Base-by-base conservation (phyloP, 805 yeast genomes). In the Candida ovalis region DNA sequence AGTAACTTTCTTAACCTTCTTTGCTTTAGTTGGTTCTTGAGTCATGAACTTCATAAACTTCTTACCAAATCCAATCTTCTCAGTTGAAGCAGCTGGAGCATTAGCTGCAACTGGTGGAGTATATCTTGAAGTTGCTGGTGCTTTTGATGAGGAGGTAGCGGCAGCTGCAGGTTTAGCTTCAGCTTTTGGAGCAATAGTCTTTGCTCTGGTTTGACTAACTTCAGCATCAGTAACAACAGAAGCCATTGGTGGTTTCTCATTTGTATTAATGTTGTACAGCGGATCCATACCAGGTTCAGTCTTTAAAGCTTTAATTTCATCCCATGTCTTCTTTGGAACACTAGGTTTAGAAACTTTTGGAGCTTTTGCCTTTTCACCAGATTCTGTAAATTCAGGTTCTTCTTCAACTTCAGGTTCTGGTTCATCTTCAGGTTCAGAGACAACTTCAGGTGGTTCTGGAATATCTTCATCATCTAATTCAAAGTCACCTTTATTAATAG, bases 241-340 rank as follows among this genome's bases (percentile, higher is more conserved):
- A 24, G 56, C 53, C 62, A 61, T 61, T 25, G 73, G 67, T 46
- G 74, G 73, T 50, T 69, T 65, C 56, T 73, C 76, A 12, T 55
- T 57, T n/a, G 67, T 60, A 15, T 76, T 67, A 44, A 72, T 64
- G 38, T 66, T 57, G 52, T 64, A 66, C 43, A 60, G 37, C n/a
- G 64, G 64, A 40, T 61, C 63, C 23, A 37, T 38, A 38, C 73
- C 75, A 37, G 68, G 67, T 10, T 67, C 67, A 24, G 64, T 56
- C 22, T 56, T 57, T 53, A 62, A 56, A 9, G 52, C 50, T 42
- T 54, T 56, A 24, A 59, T 48, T 47, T 60, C 63, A 3, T 57
- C 61, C 63, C 63, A 60, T 1, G 61, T 55, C 46, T 60, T 61
- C 50, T 62, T 62, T 10, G 59, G 57, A 36, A 32, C 47, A 8